A percentile compares a stretch with the other conserved stretches of the same genome.
Conservation (phyloP, 148 eudicot genomes). For the Pouteria glomerata region DNA sequence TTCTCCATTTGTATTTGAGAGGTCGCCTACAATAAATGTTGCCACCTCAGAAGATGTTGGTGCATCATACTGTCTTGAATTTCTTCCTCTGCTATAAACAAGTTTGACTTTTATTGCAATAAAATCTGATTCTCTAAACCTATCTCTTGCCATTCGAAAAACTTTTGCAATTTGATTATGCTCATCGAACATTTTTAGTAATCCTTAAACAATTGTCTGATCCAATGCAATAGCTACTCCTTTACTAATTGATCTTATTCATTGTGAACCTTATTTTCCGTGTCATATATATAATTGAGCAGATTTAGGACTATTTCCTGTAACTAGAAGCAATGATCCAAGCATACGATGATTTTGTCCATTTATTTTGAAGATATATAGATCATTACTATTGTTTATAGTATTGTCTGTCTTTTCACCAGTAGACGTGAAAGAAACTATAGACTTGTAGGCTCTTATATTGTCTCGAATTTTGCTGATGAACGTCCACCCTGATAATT, state of each 20-base stretch:
- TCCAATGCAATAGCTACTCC: neutral
- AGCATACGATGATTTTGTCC: neutral
- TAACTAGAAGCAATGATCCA: neutral
- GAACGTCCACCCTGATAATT: neutral
- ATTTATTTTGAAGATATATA: slow-evolving; percentile 1
- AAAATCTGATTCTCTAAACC: neutral
- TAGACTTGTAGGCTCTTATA: neutral
- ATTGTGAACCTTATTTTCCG: neutral
- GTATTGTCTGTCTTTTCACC: slow-evolving; percentile 1
- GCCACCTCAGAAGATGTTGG: neutral
- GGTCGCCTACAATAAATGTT: neutral
- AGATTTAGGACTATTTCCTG: neutral
- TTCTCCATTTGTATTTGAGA: neutral
- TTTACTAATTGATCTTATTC: neutral
- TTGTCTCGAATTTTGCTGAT: neutral
- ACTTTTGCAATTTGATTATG: neutral
- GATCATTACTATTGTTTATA: neutral
- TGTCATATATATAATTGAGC: neutral
- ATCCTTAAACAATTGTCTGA: neutral
- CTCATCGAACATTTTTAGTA: neutral
- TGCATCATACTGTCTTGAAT: neutral
- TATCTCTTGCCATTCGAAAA: neutral
- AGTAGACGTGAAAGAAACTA: neutral
- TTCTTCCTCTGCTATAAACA: neutral
- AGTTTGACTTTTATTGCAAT: neutral